Base-by-base conservation (phyloP, 2,329 filamentous ascomycete species). In the Monilinia aucupariae region DNA sequence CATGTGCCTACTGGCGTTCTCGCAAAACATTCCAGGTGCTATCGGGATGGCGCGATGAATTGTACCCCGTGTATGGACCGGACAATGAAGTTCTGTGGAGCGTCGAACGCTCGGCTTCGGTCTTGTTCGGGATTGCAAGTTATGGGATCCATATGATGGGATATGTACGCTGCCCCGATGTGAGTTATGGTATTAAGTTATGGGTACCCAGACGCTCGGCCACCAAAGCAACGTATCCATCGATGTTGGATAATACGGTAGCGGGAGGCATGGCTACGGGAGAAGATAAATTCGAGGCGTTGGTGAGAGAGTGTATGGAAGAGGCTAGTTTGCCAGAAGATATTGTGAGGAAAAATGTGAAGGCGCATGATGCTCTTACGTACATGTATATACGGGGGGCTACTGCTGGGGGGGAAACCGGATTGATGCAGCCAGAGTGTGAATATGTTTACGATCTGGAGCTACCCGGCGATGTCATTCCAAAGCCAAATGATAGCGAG, bases 391-490 rank as follows among this genome's bases (percentile, higher is more conserved):
- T 96, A 68, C 85, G 92, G 13, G 87, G 91, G 71, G 79, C 83
- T 70, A 81, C 85, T 41, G 86, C 91, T 3, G 91, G 91, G 13
- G 92, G 92, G 12, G 91, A 97, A 76, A 85, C 82, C 12, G 88
- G 87, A 13, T 80, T 96, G 71, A 81, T 96, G 73, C 93, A 96
- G 76, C 94, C 94, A 0, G 94, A 97, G 77, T 87, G 86, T 71
- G 88, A 97, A 76, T 97, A 92, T 79, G 80, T 96, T 51, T 99
- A 94, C 77, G 92, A 99, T 74, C 78, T 97, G 66, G 87, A 91
- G 75, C 78, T 99, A 67, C 83, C 87, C 2, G 76, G 79, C 6
- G 85, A 86, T 64, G 80, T 91, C 4, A 78, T 84, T 43, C 92
- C 89, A 15, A 83, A 82, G 73, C 92, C 93, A 22, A 87, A 89